Evolutionary conservation across 2,329 filamentous ascomycete species (phyloP).

Genomic region (Orbilia oligospora): DNA sequence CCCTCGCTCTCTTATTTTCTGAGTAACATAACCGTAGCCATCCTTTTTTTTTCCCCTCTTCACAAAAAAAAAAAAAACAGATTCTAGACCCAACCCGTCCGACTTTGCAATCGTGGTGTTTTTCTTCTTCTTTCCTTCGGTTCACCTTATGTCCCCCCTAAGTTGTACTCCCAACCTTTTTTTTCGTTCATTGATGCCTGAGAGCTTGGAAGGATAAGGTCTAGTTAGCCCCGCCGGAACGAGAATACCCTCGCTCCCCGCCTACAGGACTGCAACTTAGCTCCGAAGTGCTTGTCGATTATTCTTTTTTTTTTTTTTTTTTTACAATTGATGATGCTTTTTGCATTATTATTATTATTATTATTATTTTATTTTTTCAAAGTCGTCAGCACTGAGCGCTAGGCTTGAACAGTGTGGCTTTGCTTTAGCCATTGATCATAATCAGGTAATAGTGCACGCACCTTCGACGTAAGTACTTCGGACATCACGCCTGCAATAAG

Average conservation of each 20-base stretch:
- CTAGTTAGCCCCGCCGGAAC: constrained; percentile 46
- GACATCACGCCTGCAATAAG: constrained; percentile 19
- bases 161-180: constrained; percentile 44
- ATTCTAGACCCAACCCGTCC: constrained; percentile 51
- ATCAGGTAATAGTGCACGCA: constrained; percentile 26
- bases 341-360: neutral
- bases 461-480: constrained; percentile 1
- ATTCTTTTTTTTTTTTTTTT: neutral
- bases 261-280: constrained; percentile 5
- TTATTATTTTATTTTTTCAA: constrained; percentile 10
- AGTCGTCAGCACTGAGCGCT: neutral
- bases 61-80: neutral
- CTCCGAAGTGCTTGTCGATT: constrained; percentile 9
- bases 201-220: constrained; percentile 32
- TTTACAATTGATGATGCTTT: neutral
- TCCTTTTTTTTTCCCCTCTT: constrained; percentile 28
- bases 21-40: constrained; percentile 9
- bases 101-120: neutral
- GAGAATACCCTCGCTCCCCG: constrained; percentile 51
- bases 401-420: constrained; percentile 2
- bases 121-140: constrained; percentile 24
- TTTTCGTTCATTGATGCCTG: constrained; percentile 35
- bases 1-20: constrained; percentile 17
- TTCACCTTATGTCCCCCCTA: neutral
- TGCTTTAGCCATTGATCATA: constrained; percentile 17